Percentiles rank a stretch among this genome's conserved stretches.
phyloP scores from a whole-genome alignment of 768 basidiomycete genomes.

The Cubamyces sp. region DNA sequence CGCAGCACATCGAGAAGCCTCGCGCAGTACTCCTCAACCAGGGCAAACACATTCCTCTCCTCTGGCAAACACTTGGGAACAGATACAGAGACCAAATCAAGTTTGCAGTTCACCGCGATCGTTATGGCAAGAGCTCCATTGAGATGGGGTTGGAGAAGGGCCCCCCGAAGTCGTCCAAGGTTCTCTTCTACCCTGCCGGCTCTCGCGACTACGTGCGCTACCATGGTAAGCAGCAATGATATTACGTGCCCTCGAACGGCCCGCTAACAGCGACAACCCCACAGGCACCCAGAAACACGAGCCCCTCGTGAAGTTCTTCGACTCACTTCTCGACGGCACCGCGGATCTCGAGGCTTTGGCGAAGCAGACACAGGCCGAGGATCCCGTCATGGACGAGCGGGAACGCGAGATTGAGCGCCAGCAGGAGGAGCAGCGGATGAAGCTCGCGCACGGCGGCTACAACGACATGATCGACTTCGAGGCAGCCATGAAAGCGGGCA shows the following conservation, averaged over 20 bases:
- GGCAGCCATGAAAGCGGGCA: conserved; percentile 47
- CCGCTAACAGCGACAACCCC: background rate
- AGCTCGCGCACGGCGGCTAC: conserved; percentile 55
- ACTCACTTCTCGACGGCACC: conserved; percentile 69
- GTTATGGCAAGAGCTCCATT: conserved; percentile 60
- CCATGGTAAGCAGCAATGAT: conserved; percentile 52
- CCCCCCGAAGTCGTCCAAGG: conserved; percentile 58
- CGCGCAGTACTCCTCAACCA: conserved; percentile 75
- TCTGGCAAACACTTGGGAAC: conserved; percentile 82
- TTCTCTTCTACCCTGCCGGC: conserved; percentile 70
- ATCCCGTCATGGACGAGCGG: conserved; percentile 43
- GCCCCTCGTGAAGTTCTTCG: conserved; percentile 73
- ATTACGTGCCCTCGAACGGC: background rate
- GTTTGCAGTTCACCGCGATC: conserved; percentile 68
- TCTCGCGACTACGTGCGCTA: conserved; percentile 62
- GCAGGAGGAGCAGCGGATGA: conserved; percentile 57
- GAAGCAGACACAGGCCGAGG: conserved; percentile 44
- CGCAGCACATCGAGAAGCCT: conserved; percentile 45
- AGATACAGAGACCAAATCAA: conserved; percentile 66
- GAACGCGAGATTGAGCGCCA: conserved; percentile 53
- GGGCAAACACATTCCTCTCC: conserved; percentile 72
- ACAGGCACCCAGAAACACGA: conserved; percentile 76
- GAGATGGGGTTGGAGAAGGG: conserved; percentile 62
- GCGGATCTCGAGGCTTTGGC: conserved; percentile 53
- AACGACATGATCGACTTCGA: conserved; percentile 56